These are phyloP conservation scores for Prunus padus DNA, from an alignment of 306 rosid genomes.

Conservation along the genomic window DNA sequence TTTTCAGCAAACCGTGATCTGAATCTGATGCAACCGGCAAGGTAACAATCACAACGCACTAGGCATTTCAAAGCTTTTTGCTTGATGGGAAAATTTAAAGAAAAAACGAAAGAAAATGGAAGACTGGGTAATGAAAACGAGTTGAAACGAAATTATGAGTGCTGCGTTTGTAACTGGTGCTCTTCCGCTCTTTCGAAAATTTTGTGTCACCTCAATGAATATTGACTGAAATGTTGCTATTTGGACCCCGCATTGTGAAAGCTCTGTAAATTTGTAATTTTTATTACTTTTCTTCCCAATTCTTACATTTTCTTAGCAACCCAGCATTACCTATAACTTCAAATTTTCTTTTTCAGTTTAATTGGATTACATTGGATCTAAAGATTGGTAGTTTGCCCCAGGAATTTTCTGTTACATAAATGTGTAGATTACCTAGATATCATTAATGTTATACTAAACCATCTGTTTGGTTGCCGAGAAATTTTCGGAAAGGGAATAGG, in stretches of 20 bases:
- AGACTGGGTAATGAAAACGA: neutral
- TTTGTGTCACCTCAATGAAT: neutral
- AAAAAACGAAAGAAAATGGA: neutral
- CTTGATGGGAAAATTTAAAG: conserved; percentile 6
- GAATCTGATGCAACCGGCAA: neutral
- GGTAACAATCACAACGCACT: conserved; percentile 12
- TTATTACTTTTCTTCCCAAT: neutral
- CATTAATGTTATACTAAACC: neutral
- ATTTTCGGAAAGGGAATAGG: neutral
- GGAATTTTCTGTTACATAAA: conserved; percentile 3
- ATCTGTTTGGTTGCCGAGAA: conserved; percentile 5
- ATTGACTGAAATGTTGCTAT: neutral
- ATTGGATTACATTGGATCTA: conserved; percentile 16
- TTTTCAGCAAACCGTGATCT: neutral
- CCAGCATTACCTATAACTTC: neutral
- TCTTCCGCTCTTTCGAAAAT: neutral
- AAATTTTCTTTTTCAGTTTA: neutral
- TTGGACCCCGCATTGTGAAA: conserved; percentile 7
- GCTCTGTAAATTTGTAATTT: neutral
- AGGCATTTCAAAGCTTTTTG: neutral
- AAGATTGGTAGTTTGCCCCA: neutral
- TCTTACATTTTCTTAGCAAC: neutral
- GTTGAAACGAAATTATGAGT: neutral
- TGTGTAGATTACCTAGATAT: neutral
- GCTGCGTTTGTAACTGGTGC: neutral